These are phyloP conservation scores for Beauveria medogensis DNA, from an alignment of 2,329 filamentous ascomycete genomes.

Conservation along the genomic window DNA sequence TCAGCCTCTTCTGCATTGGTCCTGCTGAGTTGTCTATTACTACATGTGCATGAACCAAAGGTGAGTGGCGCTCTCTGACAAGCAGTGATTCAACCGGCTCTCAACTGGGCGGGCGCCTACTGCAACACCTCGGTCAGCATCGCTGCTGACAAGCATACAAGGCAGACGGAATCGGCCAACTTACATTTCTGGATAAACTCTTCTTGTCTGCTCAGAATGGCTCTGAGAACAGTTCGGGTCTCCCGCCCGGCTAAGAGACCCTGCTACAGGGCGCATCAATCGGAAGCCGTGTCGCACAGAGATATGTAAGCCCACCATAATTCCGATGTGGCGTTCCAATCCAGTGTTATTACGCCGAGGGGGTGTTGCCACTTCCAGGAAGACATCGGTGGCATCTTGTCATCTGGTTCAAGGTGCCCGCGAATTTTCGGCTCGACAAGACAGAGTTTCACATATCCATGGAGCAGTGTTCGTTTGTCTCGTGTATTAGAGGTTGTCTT, in stretches of 20 bases:
- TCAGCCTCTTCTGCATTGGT: neutral
- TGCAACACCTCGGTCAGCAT: slow-evolving; percentile 1
- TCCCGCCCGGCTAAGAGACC: neutral
- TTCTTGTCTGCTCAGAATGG: neutral
- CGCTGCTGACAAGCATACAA: neutral
- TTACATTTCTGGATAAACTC: neutral
- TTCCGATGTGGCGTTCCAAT: slow-evolving; percentile 5
- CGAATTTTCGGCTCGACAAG: neutral
- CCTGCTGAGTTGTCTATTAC: slow-evolving; percentile 4
- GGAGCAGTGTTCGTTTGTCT: neutral
- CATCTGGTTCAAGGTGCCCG: neutral
- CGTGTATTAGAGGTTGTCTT: neutral
- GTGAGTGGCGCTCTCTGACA: neutral
- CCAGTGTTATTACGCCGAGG: neutral
- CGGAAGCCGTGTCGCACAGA: neutral
- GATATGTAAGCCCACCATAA: neutral
- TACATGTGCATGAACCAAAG: slow-evolving; percentile 9
- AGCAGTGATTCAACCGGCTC: neutral
- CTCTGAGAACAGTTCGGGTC: neutral
- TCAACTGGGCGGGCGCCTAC: neutral
- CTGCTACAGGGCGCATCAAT: neutral
- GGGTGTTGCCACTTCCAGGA: neutral
- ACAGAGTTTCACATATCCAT: neutral
- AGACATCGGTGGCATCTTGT: neutral
- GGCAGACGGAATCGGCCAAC: neutral